Percentiles rank a stretch among this genome's conserved stretches.
These are phyloP conservation scores for Parastagonospora avenae DNA, from an alignment of 2,329 filamentous ascomycete genomes.

Conservation along the genomic window DNA sequence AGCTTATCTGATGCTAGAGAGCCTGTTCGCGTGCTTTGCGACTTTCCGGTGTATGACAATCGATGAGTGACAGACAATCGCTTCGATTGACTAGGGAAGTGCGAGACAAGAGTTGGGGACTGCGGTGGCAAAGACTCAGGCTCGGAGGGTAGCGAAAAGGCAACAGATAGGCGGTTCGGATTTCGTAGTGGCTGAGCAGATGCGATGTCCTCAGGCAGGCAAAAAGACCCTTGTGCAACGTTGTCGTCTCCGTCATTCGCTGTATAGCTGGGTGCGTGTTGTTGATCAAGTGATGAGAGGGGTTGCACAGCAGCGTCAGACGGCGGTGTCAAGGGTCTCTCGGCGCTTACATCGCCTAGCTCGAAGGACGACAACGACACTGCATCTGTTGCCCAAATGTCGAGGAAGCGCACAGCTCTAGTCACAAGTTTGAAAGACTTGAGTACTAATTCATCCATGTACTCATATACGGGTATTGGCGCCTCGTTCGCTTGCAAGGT, in stretches of 20 bases:
- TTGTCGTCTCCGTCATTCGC: slow-evolving; percentile 50
- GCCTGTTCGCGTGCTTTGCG: slow-evolving; percentile 65
- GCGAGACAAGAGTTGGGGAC: slow-evolving; percentile 32
- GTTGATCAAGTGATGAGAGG: slow-evolving; percentile 27
- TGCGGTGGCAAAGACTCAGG: slow-evolving; percentile 40
- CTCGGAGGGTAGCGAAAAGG: slow-evolving; percentile 47
- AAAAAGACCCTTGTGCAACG: slow-evolving; percentile 42
- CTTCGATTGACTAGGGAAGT: slow-evolving; percentile 46
- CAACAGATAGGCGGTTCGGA: slow-evolving; percentile 39
- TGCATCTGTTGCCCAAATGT: slow-evolving; percentile 71
- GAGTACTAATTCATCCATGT: slow-evolving; percentile 90
- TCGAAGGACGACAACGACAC: slow-evolving; percentile 56
- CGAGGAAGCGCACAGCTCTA: slow-evolving; percentile 85
- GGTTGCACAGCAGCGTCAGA: slow-evolving; percentile 42
- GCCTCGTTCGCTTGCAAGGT: slow-evolving; percentile 55
- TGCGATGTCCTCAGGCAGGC: slow-evolving; percentile 32
- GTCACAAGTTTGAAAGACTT: slow-evolving; percentile 95
- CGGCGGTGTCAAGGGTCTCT: slow-evolving; percentile 47
- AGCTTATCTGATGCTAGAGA: slow-evolving; percentile 85
- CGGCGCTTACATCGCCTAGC: slow-evolving; percentile 35
- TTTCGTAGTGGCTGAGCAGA: slow-evolving; percentile 38
- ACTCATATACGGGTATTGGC: slow-evolving; percentile 65
- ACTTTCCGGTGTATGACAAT: slow-evolving; percentile 74
- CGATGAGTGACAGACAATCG: slow-evolving; percentile 69
- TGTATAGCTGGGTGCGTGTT: slow-evolving; percentile 41